Evolutionary conservation across 352 stramenopile genomes (phyloP).

Genomic region (Elongisporangium undulatum): DNA sequence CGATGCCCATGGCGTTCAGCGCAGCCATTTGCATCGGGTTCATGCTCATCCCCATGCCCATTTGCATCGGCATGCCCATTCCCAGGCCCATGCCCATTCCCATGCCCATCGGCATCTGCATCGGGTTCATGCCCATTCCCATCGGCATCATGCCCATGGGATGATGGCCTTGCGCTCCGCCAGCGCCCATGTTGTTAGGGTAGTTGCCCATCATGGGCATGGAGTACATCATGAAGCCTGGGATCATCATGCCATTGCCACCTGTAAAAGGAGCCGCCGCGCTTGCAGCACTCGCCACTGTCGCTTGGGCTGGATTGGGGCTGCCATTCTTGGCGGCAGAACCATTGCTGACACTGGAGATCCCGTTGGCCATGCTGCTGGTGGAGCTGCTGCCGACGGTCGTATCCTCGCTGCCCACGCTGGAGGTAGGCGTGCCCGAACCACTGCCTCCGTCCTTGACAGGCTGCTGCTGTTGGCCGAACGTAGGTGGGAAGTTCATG

Average conservation of each 20-base stretch:
- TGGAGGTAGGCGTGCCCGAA: constrained; percentile 1
- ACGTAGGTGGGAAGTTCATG: background rate
- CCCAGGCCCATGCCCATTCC: constrained; percentile 19
- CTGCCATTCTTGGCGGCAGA: constrained; percentile 8
- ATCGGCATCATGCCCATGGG: constrained; percentile 35
- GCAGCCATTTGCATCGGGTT: constrained; percentile 39
- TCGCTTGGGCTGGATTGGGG: constrained; percentile 1
- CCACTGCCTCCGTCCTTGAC: constrained; percentile 8
- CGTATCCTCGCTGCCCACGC: background rate
- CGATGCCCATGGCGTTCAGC: constrained; percentile 28
- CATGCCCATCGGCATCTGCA: constrained; percentile 22
- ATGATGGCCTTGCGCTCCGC: constrained; percentile 24
- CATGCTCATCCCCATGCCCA: constrained; percentile 12
- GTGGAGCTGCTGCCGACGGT: constrained; percentile 5
- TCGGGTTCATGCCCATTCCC: constrained; percentile 2
- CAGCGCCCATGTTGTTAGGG: constrained; percentile 7
- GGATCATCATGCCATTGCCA: constrained; percentile 61
- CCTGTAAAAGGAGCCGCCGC: background rate
- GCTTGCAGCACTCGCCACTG: constrained; percentile 6
- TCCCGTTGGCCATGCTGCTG: constrained; percentile 16
- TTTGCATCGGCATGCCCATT: constrained; percentile 16
- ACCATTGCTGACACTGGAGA: background rate
- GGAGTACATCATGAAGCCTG: constrained; percentile 81
- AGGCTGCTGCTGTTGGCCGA: constrained; percentile 26
- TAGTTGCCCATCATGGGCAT: constrained; percentile 76